Conservation (phyloP, 495 filamentous ascomycete genomes). For the Lasiosphaeria ovina region DNA sequence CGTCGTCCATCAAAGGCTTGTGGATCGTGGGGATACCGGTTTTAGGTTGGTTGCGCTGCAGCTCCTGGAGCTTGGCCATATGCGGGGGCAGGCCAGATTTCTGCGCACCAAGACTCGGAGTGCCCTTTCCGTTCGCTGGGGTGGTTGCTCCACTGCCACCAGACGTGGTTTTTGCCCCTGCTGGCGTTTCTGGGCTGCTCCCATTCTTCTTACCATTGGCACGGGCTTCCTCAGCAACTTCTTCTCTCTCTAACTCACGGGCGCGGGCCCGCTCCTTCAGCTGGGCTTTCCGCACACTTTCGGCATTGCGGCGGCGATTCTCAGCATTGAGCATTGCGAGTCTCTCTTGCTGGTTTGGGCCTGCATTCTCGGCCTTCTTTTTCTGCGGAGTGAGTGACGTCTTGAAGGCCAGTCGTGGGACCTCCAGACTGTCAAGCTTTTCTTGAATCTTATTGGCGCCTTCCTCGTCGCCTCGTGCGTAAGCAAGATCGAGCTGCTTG, state of each 20-base stretch:
- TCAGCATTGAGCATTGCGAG: conserved; percentile 71
- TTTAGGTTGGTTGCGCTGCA: conserved; percentile 55
- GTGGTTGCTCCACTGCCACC: conserved; percentile 46
- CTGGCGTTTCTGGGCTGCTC: conserved; percentile 1
- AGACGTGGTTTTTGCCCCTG: neutral
- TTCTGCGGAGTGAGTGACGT: conserved; percentile 52
- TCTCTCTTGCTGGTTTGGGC: conserved; percentile 64
- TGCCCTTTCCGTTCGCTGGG: conserved; percentile 40
- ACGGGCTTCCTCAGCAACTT: conserved; percentile 49
- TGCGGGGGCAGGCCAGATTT: conserved; percentile 34
- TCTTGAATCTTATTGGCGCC: conserved; percentile 59
- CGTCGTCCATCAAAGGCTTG: conserved; percentile 75
- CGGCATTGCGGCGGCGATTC: conserved; percentile 75
- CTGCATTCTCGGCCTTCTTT: conserved; percentile 42
- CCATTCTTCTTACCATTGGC: conserved; percentile 57
- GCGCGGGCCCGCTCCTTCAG: conserved; percentile 68
- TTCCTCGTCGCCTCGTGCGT: conserved; percentile 58
- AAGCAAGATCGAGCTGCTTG: conserved; percentile 63
- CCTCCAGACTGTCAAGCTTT: conserved; percentile 64
- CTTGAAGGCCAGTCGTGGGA: conserved; percentile 67
- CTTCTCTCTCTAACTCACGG: conserved; percentile 53
- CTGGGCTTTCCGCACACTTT: conserved; percentile 81
- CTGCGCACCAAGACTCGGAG: conserved; percentile 29
- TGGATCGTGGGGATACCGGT: conserved; percentile 64
- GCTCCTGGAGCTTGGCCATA: conserved; percentile 51